Conservation (phyloP, 2,329 filamentous ascomycete species). For the Cercospora zeae-maydis region DNA sequence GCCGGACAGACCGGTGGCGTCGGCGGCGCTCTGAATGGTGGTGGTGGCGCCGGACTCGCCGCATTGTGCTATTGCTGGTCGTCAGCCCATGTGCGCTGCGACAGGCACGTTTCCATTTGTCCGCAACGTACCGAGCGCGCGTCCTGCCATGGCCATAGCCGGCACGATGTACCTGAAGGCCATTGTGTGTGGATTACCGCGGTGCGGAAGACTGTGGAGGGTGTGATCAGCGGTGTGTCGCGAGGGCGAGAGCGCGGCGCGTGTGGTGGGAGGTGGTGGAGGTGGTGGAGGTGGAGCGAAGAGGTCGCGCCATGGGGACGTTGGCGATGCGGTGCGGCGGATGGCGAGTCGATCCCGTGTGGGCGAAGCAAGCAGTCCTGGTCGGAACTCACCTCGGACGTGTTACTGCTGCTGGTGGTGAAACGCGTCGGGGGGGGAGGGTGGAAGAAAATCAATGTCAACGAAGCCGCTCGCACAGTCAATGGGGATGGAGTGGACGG, state of each 20-base stretch:
- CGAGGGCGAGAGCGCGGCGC: slow-evolving; percentile 4
- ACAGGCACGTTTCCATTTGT: neutral
- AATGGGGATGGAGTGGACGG: slow-evolving; percentile 11
- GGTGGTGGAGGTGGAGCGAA: neutral
- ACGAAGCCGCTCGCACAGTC: slow-evolving; percentile 5
- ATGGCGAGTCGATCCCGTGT: neutral
- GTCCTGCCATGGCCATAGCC: slow-evolving; percentile 53
- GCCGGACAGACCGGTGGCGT: slow-evolving; percentile 56
- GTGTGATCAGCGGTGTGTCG: slow-evolving; percentile 19
- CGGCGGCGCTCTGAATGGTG: slow-evolving; percentile 59
- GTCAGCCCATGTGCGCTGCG: slow-evolving; percentile 21
- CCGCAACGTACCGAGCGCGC: slow-evolving; percentile 48
- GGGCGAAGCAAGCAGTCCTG: neutral
- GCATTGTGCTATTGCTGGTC: slow-evolving; percentile 24
- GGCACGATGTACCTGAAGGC: slow-evolving; percentile 56
- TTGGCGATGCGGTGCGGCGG: neutral
- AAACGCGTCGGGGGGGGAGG: neutral
- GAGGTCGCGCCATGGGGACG: no score
- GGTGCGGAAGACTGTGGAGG: slow-evolving; percentile 20
- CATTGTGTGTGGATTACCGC: slow-evolving; percentile 40
- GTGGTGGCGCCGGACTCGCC: slow-evolving; percentile 46
- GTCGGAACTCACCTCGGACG: slow-evolving; percentile 15
- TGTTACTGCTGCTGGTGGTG: slow-evolving; percentile 17
- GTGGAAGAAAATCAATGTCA: slow-evolving; percentile 12
- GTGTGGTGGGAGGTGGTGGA: neutral